Evolutionary conservation across 805 yeast genomes (phyloP).

Genomic region (Jamesozyma hellenica): DNA sequence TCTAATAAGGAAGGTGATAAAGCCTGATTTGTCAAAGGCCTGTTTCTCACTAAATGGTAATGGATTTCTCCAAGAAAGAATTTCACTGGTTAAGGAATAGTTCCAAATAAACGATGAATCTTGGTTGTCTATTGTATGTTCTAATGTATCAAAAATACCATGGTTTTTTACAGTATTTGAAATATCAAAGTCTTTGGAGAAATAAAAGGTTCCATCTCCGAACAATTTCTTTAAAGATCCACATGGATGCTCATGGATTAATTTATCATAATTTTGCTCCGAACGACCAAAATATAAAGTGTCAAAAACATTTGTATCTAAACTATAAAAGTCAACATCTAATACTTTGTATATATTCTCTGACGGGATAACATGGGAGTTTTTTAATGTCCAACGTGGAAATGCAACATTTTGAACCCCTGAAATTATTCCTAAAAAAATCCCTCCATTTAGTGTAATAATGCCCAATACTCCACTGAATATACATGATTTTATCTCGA

Average conservation of each 20-base stretch:
- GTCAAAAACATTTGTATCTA: conserved; percentile 50
- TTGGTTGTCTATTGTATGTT: conserved; percentile 38
- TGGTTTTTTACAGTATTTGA: conserved; percentile 71
- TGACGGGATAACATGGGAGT: conserved; percentile 25
- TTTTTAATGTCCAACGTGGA: conserved; percentile 33
- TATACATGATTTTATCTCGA: conserved; percentile 29
- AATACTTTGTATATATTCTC: conserved; percentile 45
- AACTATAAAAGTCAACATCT: conserved; percentile 57
- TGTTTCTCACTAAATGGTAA: conserved; percentile 49
- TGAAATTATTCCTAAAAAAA: conserved; percentile 51
- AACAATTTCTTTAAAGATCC: conserved; percentile 61
- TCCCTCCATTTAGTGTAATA: conserved; percentile 41
- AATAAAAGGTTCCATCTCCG: conserved; percentile 78
- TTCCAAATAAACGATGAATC: conserved; percentile 89
- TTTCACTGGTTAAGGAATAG: conserved; percentile 67
- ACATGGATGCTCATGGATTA: conserved; percentile 64
- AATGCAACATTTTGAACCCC: conserved; percentile 46
- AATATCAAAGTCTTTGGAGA: conserved; percentile 80
- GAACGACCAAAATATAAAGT: conserved; percentile 17
- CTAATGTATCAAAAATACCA: conserved; percentile 36
- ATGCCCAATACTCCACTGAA: conserved; percentile 56
- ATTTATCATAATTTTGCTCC: conserved; percentile 24
- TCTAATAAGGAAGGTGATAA: conserved; percentile 74
- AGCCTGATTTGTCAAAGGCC: conserved; percentile 54
- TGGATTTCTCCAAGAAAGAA: conserved; percentile 59